These are phyloP conservation scores for Talaromyces trachyspermus DNA, from an alignment of 495 filamentous ascomycete species.

Conservation along the genomic window DNA sequence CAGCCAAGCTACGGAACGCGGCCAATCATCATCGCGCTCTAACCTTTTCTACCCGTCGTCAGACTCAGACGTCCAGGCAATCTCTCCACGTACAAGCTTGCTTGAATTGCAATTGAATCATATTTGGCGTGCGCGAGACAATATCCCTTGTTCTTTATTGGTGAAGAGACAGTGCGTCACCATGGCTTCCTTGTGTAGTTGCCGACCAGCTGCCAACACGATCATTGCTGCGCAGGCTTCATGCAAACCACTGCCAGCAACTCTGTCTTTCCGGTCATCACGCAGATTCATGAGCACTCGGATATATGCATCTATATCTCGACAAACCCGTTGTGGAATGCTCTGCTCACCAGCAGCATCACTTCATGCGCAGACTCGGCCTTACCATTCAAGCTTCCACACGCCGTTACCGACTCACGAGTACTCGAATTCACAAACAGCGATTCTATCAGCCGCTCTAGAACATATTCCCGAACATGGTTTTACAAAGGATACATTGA, in stretches of 20 bases:
- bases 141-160: no score
- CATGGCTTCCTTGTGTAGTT: background rate
- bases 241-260: background rate
- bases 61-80: background rate
- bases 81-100: no score
- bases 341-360: slow-evolving; percentile 1
- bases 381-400: slow-evolving; percentile 69
- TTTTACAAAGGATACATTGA: slow-evolving; percentile 65
- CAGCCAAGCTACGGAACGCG: no score
- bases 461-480: slow-evolving; percentile 74
- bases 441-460: slow-evolving; percentile 75
- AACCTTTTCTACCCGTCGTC: background rate
- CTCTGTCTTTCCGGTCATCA: background rate
- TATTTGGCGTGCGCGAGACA: no score
- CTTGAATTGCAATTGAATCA: no score
- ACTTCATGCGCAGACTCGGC: slow-evolving; percentile 17
- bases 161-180: no score
- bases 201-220: background rate
- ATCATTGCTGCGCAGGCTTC: background rate
- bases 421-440: slow-evolving; percentile 64
- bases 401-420: slow-evolving; percentile 40
- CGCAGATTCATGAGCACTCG: background rate
- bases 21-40: background rate
- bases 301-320: background rate
- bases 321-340: slow-evolving; percentile 8